Conservation (phyloP, 108 stramenopile genomes). For the Cyclotella atomus region DNA sequence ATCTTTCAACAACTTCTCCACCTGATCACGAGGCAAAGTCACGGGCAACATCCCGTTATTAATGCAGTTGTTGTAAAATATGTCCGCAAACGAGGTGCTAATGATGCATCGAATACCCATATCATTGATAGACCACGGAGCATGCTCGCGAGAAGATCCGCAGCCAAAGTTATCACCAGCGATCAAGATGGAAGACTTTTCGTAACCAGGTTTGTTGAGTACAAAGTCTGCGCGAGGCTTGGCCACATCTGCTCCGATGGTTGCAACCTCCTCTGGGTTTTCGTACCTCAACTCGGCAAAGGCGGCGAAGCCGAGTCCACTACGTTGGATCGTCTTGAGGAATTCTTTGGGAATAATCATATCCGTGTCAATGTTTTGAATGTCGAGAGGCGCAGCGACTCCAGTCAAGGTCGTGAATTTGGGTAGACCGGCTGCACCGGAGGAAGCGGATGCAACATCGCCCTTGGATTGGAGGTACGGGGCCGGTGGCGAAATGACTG, state of each 20-base stretch:
- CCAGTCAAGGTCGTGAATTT: slow-evolving; percentile 78
- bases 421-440: slow-evolving; percentile 75
- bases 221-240: slow-evolving; percentile 76
- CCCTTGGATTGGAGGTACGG: slow-evolving; percentile 63
- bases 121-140: slow-evolving; percentile 95
- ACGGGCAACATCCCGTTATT: slow-evolving; percentile 97
- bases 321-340: slow-evolving; percentile 94
- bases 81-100: slow-evolving; percentile 92
- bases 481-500: slow-evolving; percentile 75
- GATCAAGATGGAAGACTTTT: slow-evolving; percentile 80
- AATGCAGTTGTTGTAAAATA: slow-evolving; percentile 97
- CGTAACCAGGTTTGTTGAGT: slow-evolving; percentile 86
- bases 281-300: slow-evolving; percentile 92
- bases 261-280: slow-evolving; percentile 89
- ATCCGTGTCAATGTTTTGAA: slow-evolving; percentile 96
- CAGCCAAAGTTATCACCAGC: slow-evolving; percentile 96
- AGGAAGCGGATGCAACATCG: slow-evolving; percentile 9
- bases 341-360: slow-evolving; percentile 98
- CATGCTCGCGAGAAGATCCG: slow-evolving; percentile 92
- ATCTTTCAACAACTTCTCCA: slow-evolving; percentile 78
- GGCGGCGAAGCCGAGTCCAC: slow-evolving; percentile 92
- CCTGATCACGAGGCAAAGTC: slow-evolving; percentile 70
- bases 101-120: slow-evolving; percentile 93
- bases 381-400: slow-evolving; percentile 88
- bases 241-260: slow-evolving; percentile 84